phyloP scores from a whole-genome alignment of 805 yeast genomes.

The Ogataea chonburiensis region DNA sequence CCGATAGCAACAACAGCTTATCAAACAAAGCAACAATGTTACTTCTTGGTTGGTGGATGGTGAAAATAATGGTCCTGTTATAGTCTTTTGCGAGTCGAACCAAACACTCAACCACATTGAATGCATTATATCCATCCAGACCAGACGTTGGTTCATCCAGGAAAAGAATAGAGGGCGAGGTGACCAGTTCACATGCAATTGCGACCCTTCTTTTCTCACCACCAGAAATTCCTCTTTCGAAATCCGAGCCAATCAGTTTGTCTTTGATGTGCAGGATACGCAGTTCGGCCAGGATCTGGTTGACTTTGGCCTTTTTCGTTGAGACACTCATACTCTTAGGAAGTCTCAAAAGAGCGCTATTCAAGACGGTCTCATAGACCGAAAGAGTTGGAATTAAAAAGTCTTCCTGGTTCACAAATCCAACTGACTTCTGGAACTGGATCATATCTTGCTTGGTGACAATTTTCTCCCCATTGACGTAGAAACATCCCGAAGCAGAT shows the following conservation, averaged over 20 bases:
- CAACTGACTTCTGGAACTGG: slow-evolving; percentile 66
- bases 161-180: slow-evolving; percentile 79
- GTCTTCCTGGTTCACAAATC: slow-evolving; percentile 97
- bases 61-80: slow-evolving; percentile 84
- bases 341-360: slow-evolving; percentile 83
- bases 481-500: slow-evolving; percentile 58
- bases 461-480: slow-evolving; percentile 66
- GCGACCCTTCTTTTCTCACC: slow-evolving; percentile 92
- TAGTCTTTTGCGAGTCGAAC: slow-evolving; percentile 76
- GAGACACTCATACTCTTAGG: slow-evolving; percentile 76
- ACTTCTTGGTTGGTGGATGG: slow-evolving; percentile 96
- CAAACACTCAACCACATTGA: slow-evolving; percentile 82
- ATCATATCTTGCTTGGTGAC: slow-evolving; percentile 30
- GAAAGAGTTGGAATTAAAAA: slow-evolving; percentile 87
- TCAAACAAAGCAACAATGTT: slow-evolving; percentile 92
- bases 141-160: slow-evolving; percentile 96
- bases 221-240: slow-evolving; percentile 88
- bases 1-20: slow-evolving; percentile 72
- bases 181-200: slow-evolving; percentile 89
- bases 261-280: slow-evolving; percentile 83
- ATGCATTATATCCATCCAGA: slow-evolving; percentile 89
- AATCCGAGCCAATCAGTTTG: slow-evolving; percentile 83
- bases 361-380: slow-evolving; percentile 91
- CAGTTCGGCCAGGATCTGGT: slow-evolving; percentile 81
- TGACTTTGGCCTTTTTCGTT: slow-evolving; percentile 74